Evolutionary conservation across 2,329 filamentous ascomycete species (phyloP).

Genomic region (Ophiocordyceps sinensis): DNA sequence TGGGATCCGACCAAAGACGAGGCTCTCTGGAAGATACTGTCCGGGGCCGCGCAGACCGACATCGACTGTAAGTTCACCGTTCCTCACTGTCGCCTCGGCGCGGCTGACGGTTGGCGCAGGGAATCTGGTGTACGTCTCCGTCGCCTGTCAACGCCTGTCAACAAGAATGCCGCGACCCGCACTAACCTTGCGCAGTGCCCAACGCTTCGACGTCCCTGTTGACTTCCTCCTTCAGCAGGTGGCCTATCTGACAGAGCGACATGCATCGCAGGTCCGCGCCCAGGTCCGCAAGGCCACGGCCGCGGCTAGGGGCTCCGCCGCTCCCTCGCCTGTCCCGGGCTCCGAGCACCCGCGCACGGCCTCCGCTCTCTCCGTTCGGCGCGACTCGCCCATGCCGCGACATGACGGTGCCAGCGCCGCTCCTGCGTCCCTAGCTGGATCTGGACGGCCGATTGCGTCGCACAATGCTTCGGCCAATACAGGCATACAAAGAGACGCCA

Average conservation of each 20-base stretch:
- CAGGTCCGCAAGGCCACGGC: slow-evolving; percentile 69
- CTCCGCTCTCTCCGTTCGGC: slow-evolving; percentile 42
- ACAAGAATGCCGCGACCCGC: not conserved
- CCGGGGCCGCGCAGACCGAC: slow-evolving; percentile 65
- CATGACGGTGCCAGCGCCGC: slow-evolving; percentile 29
- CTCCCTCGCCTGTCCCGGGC: slow-evolving; percentile 41
- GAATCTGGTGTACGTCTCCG: slow-evolving; percentile 52
- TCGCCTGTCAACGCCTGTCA: not conserved
- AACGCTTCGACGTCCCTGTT: slow-evolving; percentile 69
- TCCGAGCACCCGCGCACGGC: slow-evolving; percentile 30
- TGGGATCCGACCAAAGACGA: slow-evolving; percentile 85
- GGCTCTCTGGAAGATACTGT: slow-evolving; percentile 79
- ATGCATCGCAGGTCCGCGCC: slow-evolving; percentile 77
- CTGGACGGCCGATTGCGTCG: slow-evolving; percentile 29
- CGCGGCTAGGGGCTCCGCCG: slow-evolving; percentile 38
- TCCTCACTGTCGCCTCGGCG: not conserved
- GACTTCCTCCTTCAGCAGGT: slow-evolving; percentile 87
- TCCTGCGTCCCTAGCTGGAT: slow-evolving; percentile 24
- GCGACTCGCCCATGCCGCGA: slow-evolving; percentile 38
- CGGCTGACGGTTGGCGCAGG: slow-evolving; percentile 31
- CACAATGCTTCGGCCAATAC: slow-evolving; percentile 31
- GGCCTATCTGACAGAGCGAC: slow-evolving; percentile 82
- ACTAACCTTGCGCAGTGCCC: slow-evolving; percentile 37
- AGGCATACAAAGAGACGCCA: slow-evolving; percentile 21
- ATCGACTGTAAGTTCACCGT: slow-evolving; percentile 59